Base-by-base conservation (phyloP, 192 early-diverging fungal species). In the Umbelopsis isabellina region DNA sequence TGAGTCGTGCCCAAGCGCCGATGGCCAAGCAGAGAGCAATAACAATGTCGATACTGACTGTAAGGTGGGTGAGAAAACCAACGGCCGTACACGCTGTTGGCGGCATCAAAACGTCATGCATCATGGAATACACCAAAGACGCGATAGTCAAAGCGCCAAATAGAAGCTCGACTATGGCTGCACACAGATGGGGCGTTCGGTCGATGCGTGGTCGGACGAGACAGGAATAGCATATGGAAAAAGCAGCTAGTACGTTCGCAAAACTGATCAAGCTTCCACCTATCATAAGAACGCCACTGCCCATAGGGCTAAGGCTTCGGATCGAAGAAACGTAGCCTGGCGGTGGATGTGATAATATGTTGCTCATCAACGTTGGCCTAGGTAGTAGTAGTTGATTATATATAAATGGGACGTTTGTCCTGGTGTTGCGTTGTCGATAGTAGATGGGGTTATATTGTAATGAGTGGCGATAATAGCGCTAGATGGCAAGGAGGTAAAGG, bases 231-330 rank as follows among this genome's bases (percentile, higher is more conserved):
- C 25, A 18, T 5, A 61, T 18, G 27, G 55, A 61, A 18, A 16
- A 25, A 35, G 55, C 27, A 18, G 55, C 55, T 13, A 61, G 25
- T 27, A 61, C 55, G 15, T 61, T 61, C 3, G 55, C 55, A 35
- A 61, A 61, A 30, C 55, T 61, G 30, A 61, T 61, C 55, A 61
- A 35, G 30, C 55, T 61, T 22, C 55, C 55, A 35, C 55, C 55
- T 33, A 61, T 61, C 11, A 30, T 61, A 25, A 61, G 33, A 7
- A 61, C 30, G 4, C 16, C 30, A n/a, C 55, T 61, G 30, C 55
- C 55, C 2, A n/a, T 61, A 15, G 55, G 55, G 55, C 13, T 35
- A n/a, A 61, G 25, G 12, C 33, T 30, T 61, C 55, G 55, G 15
- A 61, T 61, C 5, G 55, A 61, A 4, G 27, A 1, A 16, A 61